phyloP scores from a whole-genome alignment of 2,329 filamentous ascomycete genomes.

The Paecilomyces dactylethromorphus region DNA sequence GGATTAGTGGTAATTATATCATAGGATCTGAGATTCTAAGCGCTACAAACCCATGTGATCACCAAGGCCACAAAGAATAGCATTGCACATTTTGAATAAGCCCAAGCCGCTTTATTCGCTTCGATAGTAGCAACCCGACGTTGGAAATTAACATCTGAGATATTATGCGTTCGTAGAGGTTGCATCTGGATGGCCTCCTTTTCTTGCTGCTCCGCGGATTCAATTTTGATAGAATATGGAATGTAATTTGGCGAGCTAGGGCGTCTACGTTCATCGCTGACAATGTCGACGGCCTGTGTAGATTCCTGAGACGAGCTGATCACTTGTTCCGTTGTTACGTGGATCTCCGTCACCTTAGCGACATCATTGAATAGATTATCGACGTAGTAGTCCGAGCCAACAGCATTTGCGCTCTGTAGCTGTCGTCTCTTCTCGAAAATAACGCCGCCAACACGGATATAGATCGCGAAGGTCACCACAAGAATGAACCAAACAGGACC shows the following conservation, averaged over 20 bases:
- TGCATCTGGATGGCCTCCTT: slow-evolving; percentile 4
- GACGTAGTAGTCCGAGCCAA: slow-evolving; percentile 36
- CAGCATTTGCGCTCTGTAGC: slow-evolving; percentile 49
- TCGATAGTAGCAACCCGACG: slow-evolving; percentile 17
- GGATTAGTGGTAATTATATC: not conserved
- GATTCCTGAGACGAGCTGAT: slow-evolving; percentile 5
- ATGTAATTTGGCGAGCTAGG: slow-evolving; percentile 7
- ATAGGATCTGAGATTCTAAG: not conserved
- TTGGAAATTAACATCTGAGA: slow-evolving; percentile 6
- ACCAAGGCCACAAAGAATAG: slow-evolving; percentile 36
- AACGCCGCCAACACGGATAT: slow-evolving; percentile 32
- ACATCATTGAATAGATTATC: slow-evolving; percentile 38
- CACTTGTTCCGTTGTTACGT: slow-evolving; percentile 50
- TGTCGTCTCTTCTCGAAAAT: slow-evolving; percentile 53
- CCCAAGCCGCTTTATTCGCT: slow-evolving; percentile 29
- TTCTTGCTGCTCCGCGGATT: slow-evolving; percentile 13
- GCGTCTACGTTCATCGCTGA: not conserved
- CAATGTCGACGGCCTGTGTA: slow-evolving; percentile 4
- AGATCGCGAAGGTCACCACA: slow-evolving; percentile 32
- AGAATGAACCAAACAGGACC: slow-evolving; percentile 39
- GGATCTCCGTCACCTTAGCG: slow-evolving; percentile 59
- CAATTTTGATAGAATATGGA: slow-evolving; percentile 28
- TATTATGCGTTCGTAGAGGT: not conserved
- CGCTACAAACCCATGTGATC: slow-evolving; percentile 31
- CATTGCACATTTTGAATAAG: slow-evolving; percentile 34